phyloP scores from a whole-genome alignment of 495 filamentous ascomycete genomes.

The Penicillium nucicola region DNA sequence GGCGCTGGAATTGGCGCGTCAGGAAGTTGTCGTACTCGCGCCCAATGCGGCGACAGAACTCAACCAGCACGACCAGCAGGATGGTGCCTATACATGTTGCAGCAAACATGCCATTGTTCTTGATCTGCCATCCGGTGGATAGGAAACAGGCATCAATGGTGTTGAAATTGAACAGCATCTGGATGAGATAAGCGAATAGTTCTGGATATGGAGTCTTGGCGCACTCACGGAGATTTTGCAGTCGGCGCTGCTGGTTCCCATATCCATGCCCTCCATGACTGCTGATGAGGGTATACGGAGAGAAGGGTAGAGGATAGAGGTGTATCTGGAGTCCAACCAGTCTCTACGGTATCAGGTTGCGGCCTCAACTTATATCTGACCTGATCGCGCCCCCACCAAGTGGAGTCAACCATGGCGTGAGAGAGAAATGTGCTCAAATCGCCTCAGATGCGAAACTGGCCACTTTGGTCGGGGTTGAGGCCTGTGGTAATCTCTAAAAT shows the following conservation, averaged over 20 bases:
- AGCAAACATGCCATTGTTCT: constrained; percentile 56
- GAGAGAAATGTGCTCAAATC: constrained; percentile 22
- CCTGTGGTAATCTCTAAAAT: background rate
- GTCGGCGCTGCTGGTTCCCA: constrained; percentile 13
- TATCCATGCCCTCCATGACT: constrained; percentile 17
- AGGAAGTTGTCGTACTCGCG: constrained; percentile 58
- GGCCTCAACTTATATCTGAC: background rate
- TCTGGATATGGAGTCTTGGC: constrained; percentile 9
- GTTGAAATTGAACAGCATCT: constrained; percentile 75
- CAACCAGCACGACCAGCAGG: constrained; percentile 57
- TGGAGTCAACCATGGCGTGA: constrained; percentile 9
- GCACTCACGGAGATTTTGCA: constrained; percentile 26
- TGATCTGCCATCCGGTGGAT: constrained; percentile 57
- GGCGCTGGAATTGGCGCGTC: constrained; percentile 37
- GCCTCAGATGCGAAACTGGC: constrained; percentile 4
- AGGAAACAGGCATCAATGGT: constrained; percentile 66
- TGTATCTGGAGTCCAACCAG: too few species aligned
- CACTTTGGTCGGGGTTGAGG: background rate
- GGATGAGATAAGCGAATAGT: constrained; percentile 1
- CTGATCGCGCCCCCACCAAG: constrained; percentile 3
- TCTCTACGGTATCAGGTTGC: too few species aligned
- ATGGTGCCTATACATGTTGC: constrained; percentile 65
- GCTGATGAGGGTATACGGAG: background rate
- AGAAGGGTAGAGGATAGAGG: too few species aligned
- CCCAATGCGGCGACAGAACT: constrained; percentile 53